A percentile compares a stretch with the other conserved stretches of the same genome.
phyloP scores from a whole-genome alignment of 176 grass and related monocot species.

The Cenchrus fungigraminus region DNA sequence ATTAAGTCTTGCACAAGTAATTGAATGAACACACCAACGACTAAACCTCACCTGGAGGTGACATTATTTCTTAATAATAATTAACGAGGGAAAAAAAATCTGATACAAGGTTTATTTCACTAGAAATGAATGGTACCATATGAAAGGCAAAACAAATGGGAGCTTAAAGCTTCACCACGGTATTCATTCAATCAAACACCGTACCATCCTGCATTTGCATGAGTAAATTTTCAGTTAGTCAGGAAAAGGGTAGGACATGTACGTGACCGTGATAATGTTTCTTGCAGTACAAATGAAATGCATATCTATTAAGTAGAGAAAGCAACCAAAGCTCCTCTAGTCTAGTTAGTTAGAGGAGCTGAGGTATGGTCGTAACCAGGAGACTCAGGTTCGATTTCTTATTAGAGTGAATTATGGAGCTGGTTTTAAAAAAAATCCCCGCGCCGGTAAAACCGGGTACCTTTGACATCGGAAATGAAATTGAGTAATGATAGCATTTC shows the following conservation, averaged over 20 bases:
- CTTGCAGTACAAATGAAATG: too few species aligned
- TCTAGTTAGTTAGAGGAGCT: too few species aligned
- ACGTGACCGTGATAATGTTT: background rate
- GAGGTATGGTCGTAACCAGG: too few species aligned
- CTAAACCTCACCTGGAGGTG: background rate
- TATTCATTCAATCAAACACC: background rate
- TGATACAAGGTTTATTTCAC: background rate
- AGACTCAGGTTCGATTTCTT: too few species aligned
- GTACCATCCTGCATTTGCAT: too few species aligned
- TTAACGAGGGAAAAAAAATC: background rate
- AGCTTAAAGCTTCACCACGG: background rate
- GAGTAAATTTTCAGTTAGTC: background rate
- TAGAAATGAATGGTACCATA: background rate
- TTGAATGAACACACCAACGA: background rate
- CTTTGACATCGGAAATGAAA: background rate
- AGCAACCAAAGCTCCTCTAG: too few species aligned
- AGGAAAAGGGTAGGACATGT: background rate
- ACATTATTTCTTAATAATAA: background rate
- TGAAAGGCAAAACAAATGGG: background rate
- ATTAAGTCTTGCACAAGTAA: background rate
- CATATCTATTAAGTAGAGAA: too few species aligned
- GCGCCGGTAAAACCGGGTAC: too few species aligned
- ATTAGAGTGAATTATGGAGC: too few species aligned
- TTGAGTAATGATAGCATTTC: background rate
- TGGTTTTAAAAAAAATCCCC: too few species aligned